Evolutionary conservation across 2,329 filamentous ascomycete species (phyloP).

Genomic region (Fusarium hainanense): DNA sequence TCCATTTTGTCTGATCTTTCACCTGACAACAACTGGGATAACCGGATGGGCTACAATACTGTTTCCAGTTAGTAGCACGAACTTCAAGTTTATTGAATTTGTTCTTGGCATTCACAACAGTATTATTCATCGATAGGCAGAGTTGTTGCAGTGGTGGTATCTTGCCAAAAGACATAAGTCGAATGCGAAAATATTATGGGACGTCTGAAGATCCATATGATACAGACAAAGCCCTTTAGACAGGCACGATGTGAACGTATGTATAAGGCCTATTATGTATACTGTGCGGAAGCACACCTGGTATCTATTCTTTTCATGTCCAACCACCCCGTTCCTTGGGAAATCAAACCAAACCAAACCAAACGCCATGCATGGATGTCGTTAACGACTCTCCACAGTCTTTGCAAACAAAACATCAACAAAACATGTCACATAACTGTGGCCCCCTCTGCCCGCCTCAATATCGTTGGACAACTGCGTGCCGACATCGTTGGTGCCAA

Average conservation of each 20-base stretch:
- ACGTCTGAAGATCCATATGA: background rate
- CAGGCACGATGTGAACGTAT: background rate
- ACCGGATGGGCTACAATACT: background rate
- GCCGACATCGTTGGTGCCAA: slow-evolving; percentile 41
- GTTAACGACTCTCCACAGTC: slow-evolving; percentile 40
- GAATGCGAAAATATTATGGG: no score
- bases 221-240: background rate
- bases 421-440: slow-evolving; percentile 36
- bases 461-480: slow-evolving; percentile 25
- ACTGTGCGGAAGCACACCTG: background rate
- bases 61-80: no score
- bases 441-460: slow-evolving; percentile 24
- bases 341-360: background rate
- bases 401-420: slow-evolving; percentile 43
- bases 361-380: background rate
- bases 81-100: no score
- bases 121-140: no score
- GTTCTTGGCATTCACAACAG: no score
- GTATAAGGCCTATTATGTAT: background rate
- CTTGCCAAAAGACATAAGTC: no score
- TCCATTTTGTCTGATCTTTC: background rate
- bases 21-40: background rate
- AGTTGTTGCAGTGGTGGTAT: no score
- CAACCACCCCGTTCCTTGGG: background rate
- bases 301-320: background rate